phyloP scores from a whole-genome alignment of 2,329 filamentous ascomycete species.

The Claviceps fusiformis region DNA sequence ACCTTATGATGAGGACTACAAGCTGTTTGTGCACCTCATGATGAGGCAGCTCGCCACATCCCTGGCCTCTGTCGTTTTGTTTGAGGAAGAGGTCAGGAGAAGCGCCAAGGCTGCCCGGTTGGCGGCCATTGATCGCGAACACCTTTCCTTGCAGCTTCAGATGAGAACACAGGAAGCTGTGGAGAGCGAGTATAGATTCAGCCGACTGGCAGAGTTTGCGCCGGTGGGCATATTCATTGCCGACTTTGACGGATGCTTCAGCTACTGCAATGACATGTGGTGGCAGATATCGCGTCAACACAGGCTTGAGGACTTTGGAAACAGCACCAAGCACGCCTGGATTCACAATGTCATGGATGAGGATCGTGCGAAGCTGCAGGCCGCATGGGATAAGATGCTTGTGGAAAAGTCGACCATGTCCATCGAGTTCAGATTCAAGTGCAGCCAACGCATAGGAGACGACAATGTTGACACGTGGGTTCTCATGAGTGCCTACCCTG shows the following conservation, averaged over 20 bases:
- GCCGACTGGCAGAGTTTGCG: conserved; percentile 69
- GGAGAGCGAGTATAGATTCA: conserved; percentile 35
- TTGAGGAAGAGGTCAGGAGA: conserved; percentile 56
- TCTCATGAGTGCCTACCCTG: conserved; percentile 61
- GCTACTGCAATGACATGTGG: conserved; percentile 51
- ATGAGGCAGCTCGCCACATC: conserved; percentile 49
- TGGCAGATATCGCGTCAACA: conserved; percentile 56
- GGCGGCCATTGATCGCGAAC: conserved; percentile 4
- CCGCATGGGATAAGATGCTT: conserved; percentile 42
- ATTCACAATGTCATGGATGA: conserved; percentile 57
- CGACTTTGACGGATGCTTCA: conserved; percentile 53
- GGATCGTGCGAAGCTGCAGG: conserved; percentile 43
- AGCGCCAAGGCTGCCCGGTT: conserved; percentile 22
- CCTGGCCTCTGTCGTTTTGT: conserved; percentile 54
- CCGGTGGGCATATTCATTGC: conserved; percentile 78
- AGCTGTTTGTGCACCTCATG: conserved; percentile 46
- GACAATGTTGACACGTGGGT: conserved; percentile 58
- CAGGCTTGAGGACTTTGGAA: conserved; percentile 39
- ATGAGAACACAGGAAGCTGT: conserved; percentile 5
- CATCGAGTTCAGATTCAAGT: conserved; percentile 62
- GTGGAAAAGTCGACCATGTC: conserved; percentile 49
- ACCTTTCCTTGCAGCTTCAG: conserved; percentile 5
- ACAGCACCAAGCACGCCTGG: conserved; percentile 36
- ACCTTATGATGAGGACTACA: conserved; percentile 62
- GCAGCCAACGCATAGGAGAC: conserved; percentile 46